Evolutionary conservation across 208 protist species (phyloP).

Genomic region (Wallacemonas sp.): DNA sequence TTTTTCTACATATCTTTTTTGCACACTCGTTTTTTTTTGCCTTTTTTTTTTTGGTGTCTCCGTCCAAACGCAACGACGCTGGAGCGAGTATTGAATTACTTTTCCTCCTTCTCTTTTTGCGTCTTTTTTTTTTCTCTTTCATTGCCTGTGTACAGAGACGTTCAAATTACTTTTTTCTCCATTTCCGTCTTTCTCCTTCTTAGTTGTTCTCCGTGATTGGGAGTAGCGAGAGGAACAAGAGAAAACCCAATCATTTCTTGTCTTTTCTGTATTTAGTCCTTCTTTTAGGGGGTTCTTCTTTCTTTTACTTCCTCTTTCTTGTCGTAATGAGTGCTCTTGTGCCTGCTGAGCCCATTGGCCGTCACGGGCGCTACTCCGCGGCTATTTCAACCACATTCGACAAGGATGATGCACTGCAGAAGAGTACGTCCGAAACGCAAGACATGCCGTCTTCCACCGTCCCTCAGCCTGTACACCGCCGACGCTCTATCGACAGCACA

Average conservation of each 20-base stretch:
- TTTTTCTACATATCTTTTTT: too few species aligned
- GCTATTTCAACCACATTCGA: constrained; percentile 19
- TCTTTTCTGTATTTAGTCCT: too few species aligned
- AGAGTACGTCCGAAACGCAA: constrained; percentile 1
- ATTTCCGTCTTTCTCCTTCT: too few species aligned
- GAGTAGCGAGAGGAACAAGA: too few species aligned
- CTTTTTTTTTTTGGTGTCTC: too few species aligned
- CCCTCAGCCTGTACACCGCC: not conserved
- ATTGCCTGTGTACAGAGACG: too few species aligned
- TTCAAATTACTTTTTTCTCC: too few species aligned
- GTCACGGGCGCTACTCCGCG: constrained; percentile 25
- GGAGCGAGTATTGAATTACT: not conserved
- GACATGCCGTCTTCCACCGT: not conserved
- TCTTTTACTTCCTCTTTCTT: constrained; percentile 19
- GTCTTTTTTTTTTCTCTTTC: constrained; percentile 14
- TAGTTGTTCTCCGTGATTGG: too few species aligned
- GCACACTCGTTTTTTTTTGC: too few species aligned
- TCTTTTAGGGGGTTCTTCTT: too few species aligned
- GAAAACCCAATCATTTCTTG: too few species aligned
- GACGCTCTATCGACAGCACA: not conserved
- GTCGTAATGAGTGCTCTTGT: not conserved
- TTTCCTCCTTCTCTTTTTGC: constrained; percentile 7
- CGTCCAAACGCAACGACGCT: too few species aligned
- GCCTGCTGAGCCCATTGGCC: not conserved
- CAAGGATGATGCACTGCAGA: constrained; percentile 2